A percentile compares a stretch with the other conserved stretches of the same genome.
These are phyloP conservation scores for Penicillium cataractarum DNA, from an alignment of 495 filamentous ascomycete genomes.

Conservation along the genomic window DNA sequence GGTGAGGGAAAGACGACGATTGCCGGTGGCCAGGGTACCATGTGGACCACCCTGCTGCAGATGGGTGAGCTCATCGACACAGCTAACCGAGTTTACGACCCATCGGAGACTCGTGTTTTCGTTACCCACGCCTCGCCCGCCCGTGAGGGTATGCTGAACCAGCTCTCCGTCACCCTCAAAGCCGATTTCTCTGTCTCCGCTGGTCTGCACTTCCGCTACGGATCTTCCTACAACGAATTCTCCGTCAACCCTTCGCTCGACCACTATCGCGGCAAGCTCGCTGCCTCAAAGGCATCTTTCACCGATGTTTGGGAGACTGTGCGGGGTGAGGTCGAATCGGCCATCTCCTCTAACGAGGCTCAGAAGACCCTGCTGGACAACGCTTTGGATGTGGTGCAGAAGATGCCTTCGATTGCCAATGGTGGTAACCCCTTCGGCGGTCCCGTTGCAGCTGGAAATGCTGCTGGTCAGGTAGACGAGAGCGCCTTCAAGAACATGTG, in stretches of 20 bases:
- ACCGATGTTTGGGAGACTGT: conserved; percentile 99
- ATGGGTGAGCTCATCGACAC: conserved; percentile 99
- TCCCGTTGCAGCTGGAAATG: conserved; percentile 68
- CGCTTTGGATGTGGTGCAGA: conserved; percentile 85
- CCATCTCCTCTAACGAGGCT: conserved; percentile 87
- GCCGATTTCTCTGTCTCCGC: conserved; percentile 98
- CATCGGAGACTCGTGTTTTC: conserved; percentile 96
- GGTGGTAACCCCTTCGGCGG: conserved; percentile 97
- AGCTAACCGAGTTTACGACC: conserved; percentile 96
- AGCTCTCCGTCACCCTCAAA: conserved; percentile 96
- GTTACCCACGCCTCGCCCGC: conserved; percentile 97
- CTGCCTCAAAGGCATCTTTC: conserved; percentile 98
- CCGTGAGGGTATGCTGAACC: conserved; percentile 94
- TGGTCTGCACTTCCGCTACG: conserved; percentile 97
- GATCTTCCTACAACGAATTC: conserved; percentile 99
- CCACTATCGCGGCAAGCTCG: conserved; percentile 98
- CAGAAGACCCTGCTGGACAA: conserved; percentile 90
- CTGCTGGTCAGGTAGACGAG: conserved; percentile 91
- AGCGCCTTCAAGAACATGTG: conserved; percentile 99
- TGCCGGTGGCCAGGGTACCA: conserved; percentile 96
- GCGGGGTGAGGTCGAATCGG: conserved; percentile 89
- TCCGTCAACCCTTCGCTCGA: conserved; percentile 98
- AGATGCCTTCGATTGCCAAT: conserved; percentile 93
- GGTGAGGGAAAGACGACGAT: conserved; percentile 98
- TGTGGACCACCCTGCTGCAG: conserved; percentile 98